A percentile compares a stretch with the other conserved stretches of the same genome.
These are phyloP conservation scores for Samsoniella hepiali DNA, from an alignment of 2,329 filamentous ascomycete genomes.

Conservation along the genomic window DNA sequence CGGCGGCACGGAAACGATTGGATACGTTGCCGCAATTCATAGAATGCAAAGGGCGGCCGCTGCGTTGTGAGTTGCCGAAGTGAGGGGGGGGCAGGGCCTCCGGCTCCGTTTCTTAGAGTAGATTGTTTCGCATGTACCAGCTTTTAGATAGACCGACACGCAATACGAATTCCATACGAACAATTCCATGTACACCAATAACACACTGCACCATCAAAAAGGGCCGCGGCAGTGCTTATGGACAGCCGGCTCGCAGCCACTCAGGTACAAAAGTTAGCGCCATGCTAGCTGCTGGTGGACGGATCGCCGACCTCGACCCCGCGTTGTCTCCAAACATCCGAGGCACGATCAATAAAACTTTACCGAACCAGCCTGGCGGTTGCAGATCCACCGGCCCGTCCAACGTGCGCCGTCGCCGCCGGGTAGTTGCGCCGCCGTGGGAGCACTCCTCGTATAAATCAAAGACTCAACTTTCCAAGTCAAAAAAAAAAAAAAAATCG, in stretches of 20 bases:
- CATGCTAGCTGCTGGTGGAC: not conserved
- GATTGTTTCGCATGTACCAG: not conserved
- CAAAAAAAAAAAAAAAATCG: not conserved
- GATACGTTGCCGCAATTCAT: slow-evolving; percentile 7
- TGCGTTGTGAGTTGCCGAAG: not conserved
- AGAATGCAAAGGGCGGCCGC: slow-evolving; percentile 8
- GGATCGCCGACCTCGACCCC: not conserved
- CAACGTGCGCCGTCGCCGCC: slow-evolving; percentile 3
- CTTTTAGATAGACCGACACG: not conserved
- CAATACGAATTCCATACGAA: not conserved
- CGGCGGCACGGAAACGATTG: slow-evolving; percentile 13
- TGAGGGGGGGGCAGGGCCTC: too few relatives aligned
- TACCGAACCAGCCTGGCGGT: not conserved
- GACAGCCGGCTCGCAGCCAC: not conserved
- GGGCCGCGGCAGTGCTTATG: too few relatives aligned
- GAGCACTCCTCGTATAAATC: not conserved
- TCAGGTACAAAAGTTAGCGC: not conserved
- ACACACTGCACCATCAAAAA: not conserved
- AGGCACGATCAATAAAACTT: slow-evolving; percentile 4
- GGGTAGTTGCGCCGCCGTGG: not conserved
- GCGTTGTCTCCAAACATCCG: not conserved
- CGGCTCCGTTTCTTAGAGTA: not conserved
- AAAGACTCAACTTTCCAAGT: not conserved
- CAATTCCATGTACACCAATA: not conserved
- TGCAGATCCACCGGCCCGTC: not conserved